Conservation (phyloP, 23 red algal species). For the Cyanidiococcus yangmingshanensis region DNA sequence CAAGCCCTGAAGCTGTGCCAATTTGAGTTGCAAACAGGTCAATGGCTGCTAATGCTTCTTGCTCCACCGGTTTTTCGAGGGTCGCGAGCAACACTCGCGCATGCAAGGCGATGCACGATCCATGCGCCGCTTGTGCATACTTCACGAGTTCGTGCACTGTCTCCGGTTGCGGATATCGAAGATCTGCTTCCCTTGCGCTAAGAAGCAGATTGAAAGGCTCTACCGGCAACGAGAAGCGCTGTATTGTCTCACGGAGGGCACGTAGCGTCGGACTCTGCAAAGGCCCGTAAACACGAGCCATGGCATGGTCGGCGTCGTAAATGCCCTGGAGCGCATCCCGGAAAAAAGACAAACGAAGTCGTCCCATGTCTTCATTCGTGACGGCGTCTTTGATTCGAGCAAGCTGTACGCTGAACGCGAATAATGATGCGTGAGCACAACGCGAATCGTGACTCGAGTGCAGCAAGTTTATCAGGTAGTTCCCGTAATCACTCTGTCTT, state of each 20-base stretch:
- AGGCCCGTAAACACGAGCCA: background rate
- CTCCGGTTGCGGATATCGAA: background rate
- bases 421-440: background rate
- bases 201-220: background rate
- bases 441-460: background rate
- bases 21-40: background rate
- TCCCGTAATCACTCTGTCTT: background rate
- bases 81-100: background rate
- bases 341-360: slow-evolving; percentile 1
- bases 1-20: background rate
- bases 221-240: background rate
- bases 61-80: background rate
- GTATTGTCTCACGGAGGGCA: background rate
- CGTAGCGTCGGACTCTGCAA: slow-evolving; percentile 9
- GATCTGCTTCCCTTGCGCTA: background rate
- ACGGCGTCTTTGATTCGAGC: slow-evolving; percentile 15
- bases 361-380: slow-evolving; percentile 7
- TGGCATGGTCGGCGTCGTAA: background rate
- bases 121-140: background rate
- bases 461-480: background rate
- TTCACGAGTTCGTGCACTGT: background rate
- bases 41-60: background rate
- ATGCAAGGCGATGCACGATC: background rate
- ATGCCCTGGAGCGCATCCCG: background rate
- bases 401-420: slow-evolving; percentile 8